Conservation (phyloP, 306 rosid species). For the Arachis hypogaea region DNA sequence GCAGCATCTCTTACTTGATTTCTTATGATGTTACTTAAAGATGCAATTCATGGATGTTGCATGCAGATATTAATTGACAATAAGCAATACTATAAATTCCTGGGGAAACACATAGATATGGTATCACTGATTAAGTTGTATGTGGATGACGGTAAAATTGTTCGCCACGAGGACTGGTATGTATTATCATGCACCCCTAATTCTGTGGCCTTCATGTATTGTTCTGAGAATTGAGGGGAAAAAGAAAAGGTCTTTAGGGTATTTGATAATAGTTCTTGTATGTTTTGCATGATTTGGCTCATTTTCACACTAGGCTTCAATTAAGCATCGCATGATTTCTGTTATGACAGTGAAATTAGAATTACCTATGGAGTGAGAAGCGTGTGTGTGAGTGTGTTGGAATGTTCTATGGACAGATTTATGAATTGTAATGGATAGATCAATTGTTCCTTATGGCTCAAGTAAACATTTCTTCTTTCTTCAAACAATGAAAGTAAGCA, state of each 20-base stretch:
- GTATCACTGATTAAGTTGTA: conserved; percentile 75
- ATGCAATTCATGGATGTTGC: conserved; percentile 34
- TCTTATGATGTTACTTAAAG: conserved; percentile 1
- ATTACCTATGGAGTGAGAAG: too few species aligned
- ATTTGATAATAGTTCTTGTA: not conserved
- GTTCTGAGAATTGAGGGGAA: not conserved
- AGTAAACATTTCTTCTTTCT: not conserved
- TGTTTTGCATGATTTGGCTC: not conserved
- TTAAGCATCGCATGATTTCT: not conserved
- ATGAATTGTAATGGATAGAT: not conserved
- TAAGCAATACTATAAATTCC: conserved; percentile 72
- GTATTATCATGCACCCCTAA: not conserved
- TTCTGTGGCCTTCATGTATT: not conserved
- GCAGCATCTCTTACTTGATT: conserved; percentile 31
- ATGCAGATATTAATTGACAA: conserved; percentile 66
- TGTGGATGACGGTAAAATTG: conserved; percentile 67
- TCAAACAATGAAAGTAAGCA: not conserved
- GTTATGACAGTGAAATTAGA: too few species aligned
- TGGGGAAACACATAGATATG: conserved; percentile 72
- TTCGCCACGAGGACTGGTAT: conserved; percentile 91
- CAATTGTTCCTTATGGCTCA: not conserved
- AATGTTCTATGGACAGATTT: not conserved
- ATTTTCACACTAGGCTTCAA: not conserved
- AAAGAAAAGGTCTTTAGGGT: not conserved
- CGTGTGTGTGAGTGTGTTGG: too few species aligned